phyloP scores from a whole-genome alignment of 2,329 filamentous ascomycete species.

The Fusarium subglutinans region DNA sequence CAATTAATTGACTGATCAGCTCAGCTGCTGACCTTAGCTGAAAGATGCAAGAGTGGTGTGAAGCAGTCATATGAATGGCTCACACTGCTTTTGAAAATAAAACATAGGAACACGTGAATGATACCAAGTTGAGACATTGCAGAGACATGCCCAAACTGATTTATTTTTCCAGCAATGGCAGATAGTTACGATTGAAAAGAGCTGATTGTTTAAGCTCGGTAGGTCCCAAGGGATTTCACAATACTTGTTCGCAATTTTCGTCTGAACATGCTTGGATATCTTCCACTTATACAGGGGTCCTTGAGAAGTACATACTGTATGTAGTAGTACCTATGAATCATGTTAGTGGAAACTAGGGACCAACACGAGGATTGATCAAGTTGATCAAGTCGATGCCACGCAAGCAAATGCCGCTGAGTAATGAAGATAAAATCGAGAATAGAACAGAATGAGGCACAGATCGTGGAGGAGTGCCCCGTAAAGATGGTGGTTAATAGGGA shows the following conservation, averaged over 20 bases:
- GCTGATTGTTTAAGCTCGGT: background rate
- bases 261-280: background rate
- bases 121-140: background rate
- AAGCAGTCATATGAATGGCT: slow-evolving; percentile 8
- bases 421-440: background rate
- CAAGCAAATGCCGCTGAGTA: slow-evolving; percentile 11
- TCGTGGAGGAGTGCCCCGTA: background rate
- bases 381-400: background rate
- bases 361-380: slow-evolving; percentile 7
- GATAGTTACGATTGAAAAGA: no score
- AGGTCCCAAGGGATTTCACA: background rate
- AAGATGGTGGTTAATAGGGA: background rate
- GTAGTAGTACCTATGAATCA: background rate
- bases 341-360: background rate
- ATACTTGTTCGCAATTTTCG: background rate
- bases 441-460: background rate
- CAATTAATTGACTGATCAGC: slow-evolving; percentile 9
- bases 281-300: slow-evolving; percentile 13
- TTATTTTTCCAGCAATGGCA: background rate
- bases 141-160: background rate
- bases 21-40: slow-evolving; percentile 1
- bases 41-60: background rate
- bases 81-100: background rate
- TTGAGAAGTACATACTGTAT: background rate
- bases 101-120: background rate